Conservation (phyloP, 2,329 filamentous ascomycete species). For the Cucurbitaria berberidis region DNA sequence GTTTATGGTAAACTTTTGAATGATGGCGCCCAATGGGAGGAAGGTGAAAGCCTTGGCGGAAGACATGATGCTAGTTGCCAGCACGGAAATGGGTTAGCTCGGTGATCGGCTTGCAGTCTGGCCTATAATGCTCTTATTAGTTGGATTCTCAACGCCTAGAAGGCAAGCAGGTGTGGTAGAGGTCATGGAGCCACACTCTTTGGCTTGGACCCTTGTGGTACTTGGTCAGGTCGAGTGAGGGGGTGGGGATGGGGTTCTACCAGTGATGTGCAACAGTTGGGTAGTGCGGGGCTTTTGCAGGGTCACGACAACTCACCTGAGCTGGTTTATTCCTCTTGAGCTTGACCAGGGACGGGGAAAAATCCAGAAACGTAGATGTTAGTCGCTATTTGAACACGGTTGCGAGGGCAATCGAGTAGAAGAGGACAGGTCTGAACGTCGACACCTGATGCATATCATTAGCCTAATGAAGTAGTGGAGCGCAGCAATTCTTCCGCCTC, state of each 20-base stretch:
- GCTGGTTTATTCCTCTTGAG: conserved; percentile 1
- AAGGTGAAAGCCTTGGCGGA: conserved; percentile 58
- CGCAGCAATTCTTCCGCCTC: conserved; percentile 34
- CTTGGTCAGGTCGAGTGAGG: conserved; percentile 17
- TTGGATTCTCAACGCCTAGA: not conserved
- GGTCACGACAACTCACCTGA: conserved; percentile 24
- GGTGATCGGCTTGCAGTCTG: not conserved
- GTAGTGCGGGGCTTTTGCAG: conserved; percentile 21
- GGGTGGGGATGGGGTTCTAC: too few species aligned
- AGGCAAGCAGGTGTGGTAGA: not conserved
- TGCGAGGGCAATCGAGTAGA: not conserved
- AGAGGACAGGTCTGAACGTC: not conserved
- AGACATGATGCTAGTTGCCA: conserved; percentile 31
- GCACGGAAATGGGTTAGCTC: not conserved
- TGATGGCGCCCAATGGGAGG: conserved; percentile 77
- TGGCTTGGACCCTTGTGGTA: conserved; percentile 2
- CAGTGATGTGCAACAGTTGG: not conserved
- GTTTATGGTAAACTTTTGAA: conserved; percentile 79
- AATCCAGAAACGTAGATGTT: conserved; percentile 1
- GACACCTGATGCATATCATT: conserved; percentile 34
- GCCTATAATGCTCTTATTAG: conserved; percentile 11
- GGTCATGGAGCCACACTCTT: conserved; percentile 1
- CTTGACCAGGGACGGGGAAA: conserved; percentile 1
- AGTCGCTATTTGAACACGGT: not conserved
- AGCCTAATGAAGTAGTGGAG: conserved; percentile 42